Base-by-base conservation (phyloP, 225 moss, liverwort and hornwort genomes). In the Climacium dendroides region DNA sequence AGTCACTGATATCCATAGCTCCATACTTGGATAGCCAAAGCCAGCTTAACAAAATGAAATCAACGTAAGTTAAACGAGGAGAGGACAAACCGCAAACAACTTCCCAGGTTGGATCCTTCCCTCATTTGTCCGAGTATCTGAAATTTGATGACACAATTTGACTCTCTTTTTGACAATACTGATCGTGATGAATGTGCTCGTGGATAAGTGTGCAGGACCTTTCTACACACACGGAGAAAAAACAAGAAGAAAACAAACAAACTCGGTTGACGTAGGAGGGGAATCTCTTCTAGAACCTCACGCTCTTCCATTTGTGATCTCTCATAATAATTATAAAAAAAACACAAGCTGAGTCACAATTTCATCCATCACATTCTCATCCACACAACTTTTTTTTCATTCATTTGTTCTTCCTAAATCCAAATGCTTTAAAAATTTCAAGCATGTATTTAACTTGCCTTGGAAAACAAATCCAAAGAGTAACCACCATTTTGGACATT, bases 301-400 rank as follows among this genome's bases (percentile, higher is more conserved):
- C 9, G 22, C 13, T 12, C 32, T 15, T 52, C 75, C 15, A 23
- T 35, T 75, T 13, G 52, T 7, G 13, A 53, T 35, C 52, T 52
- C 5, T 5, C 7, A 15, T 24, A 39, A 5, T 14, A 69, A n/a
- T n/a, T n/a, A n/a, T n/a, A n/a, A n/a, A n/a, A n/a, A n/a, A 24
- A 34, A 13, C 34, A 20, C 13, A 45, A 28, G 18, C 8, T 1
- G 8, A 50, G 19, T 22, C 76, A 53, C 3, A 0, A 23, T 23
- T 23, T 53, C 75, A 74, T 50, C 13, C 0, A 0, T 48, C 32
- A 3, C 3, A 3, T 19, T 47, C 0, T 48, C 48, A 50, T 50
- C 6, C 19, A 74, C 0, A 5, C 11, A 4, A 0, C n/a, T n/a
- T n/a, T 6, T 19, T 71, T 30, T 73, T 19, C 29, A 19, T 30